These are phyloP conservation scores for Castanea mollissima DNA, from an alignment of 306 rosid species.

Conservation along the genomic window DNA sequence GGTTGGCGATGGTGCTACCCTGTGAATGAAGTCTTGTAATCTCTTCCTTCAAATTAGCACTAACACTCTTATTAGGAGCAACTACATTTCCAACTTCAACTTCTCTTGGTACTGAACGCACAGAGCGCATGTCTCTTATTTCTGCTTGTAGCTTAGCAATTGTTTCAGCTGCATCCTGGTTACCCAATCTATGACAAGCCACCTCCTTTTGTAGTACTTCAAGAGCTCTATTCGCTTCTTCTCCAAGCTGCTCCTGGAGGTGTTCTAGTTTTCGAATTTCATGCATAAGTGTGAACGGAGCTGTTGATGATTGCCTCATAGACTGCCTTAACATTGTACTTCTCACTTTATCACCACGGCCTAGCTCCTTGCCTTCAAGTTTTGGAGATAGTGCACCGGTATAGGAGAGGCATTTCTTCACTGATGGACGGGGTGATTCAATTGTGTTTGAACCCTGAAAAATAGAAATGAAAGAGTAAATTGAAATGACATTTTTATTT, in stretches of 20 bases:
- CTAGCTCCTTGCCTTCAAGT: conserved; percentile 43
- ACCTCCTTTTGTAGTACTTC: conserved; percentile 97
- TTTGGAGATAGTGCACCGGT: conserved; percentile 58
- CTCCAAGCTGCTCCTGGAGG: conserved; percentile 97
- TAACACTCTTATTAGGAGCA: conserved; percentile 76
- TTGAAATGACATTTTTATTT: background rate
- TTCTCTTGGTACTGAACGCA: conserved; percentile 55
- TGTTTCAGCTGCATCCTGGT: conserved; percentile 99
- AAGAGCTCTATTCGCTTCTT: conserved; percentile 95
- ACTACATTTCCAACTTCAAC: conserved; percentile 74
- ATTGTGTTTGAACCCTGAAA: conserved; percentile 55
- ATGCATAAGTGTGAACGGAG: conserved; percentile 97
- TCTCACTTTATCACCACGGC: conserved; percentile 53
- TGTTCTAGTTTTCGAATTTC: conserved; percentile 99
- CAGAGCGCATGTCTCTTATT: conserved; percentile 84
- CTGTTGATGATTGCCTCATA: conserved; percentile 88
- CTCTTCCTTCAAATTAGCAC: conserved; percentile 98
- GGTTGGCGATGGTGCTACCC: conserved; percentile 94
- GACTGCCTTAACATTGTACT: conserved; percentile 75
- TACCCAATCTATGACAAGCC: conserved; percentile 96
- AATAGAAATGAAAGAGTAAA: conserved; percentile 1
- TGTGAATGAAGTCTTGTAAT: conserved; percentile 96
- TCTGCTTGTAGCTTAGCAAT: conserved; percentile 95
- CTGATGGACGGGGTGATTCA: conserved; percentile 59
- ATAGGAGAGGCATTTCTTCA: conserved; percentile 87